Evolutionary conservation across 148 eudicot species (phyloP).

Genomic region (Suaeda aralocaspica): DNA sequence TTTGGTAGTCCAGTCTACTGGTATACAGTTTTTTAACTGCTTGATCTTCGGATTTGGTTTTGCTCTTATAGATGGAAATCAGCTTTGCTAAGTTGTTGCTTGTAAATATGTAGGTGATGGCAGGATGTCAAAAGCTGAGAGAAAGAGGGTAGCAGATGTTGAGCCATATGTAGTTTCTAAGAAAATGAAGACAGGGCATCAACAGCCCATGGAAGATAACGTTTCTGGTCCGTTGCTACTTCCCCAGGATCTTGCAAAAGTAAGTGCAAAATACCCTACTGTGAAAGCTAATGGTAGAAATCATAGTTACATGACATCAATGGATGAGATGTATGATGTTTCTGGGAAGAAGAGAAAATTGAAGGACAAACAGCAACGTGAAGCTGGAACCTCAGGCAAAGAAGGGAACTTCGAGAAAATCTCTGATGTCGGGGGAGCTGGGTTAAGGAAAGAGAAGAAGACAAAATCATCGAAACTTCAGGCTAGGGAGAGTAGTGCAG

Average conservation of each 20-base stretch:
- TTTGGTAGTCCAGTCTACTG: neutral
- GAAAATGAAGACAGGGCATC: constrained; percentile 26
- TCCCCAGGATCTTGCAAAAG: constrained; percentile 21
- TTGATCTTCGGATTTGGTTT: neutral
- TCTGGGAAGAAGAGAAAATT: constrained; percentile 39
- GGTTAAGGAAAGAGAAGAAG: constrained; percentile 22
- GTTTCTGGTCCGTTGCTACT: constrained; percentile 13
- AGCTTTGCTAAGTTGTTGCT: constrained; percentile 8
- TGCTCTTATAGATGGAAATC: neutral
- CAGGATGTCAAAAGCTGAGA: constrained; percentile 21
- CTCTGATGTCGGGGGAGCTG: constrained; percentile 9
- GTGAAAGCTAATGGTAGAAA: constrained; percentile 25
- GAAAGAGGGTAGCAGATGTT: constrained; percentile 34
- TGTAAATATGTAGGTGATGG: constrained; percentile 30
- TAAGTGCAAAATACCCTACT: constrained; percentile 3
- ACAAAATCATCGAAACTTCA: constrained; percentile 22
- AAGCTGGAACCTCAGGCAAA: constrained; percentile 9
- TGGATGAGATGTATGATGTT: constrained; percentile 18
- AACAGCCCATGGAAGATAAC: constrained; percentile 18
- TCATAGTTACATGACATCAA: constrained; percentile 1
- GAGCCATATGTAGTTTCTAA: constrained; percentile 28
- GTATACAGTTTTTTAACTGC: too few relatives aligned
- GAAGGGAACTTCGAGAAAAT: constrained; percentile 13
- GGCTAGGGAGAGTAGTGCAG: constrained; percentile 19
- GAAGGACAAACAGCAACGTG: constrained; percentile 20